phyloP scores from a whole-genome alignment of 805 yeast genomes.

The Komagataella pseudopastoris region DNA sequence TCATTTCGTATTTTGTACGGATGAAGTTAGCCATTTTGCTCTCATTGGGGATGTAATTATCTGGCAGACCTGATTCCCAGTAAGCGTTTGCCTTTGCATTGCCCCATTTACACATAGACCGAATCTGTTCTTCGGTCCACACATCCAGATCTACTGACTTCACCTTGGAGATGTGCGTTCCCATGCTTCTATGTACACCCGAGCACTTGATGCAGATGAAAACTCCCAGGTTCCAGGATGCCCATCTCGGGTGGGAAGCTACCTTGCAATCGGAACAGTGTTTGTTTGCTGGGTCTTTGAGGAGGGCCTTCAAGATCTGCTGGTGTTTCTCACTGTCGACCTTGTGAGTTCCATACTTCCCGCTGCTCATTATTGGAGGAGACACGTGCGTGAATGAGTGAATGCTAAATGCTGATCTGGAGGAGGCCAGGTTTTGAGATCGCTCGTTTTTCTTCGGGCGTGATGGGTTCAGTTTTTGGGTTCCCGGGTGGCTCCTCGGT shows the following conservation, averaged over 20 bases:
- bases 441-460: background rate
- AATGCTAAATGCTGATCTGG: background rate
- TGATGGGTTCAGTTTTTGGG: background rate
- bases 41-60: slow-evolving; percentile 63
- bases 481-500: background rate
- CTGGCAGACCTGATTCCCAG: slow-evolving; percentile 78
- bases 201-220: slow-evolving; percentile 92
- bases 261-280: slow-evolving; percentile 87
- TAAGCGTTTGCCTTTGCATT: slow-evolving; percentile 62
- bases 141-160: slow-evolving; percentile 90
- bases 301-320: slow-evolving; percentile 59
- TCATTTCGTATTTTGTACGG: slow-evolving; percentile 81
- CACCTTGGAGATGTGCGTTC: slow-evolving; percentile 88
- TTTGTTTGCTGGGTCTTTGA: slow-evolving; percentile 67
- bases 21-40: slow-evolving; percentile 81
- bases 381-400: background rate
- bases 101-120: slow-evolving; percentile 76
- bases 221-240: slow-evolving; percentile 90
- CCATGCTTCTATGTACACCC: slow-evolving; percentile 90
- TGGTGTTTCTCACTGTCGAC: slow-evolving; percentile 34
- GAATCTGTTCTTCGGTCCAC: slow-evolving; percentile 91
- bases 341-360: background rate
- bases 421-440: background rate
- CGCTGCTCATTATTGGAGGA: background rate
- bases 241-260: slow-evolving; percentile 92